Percentiles rank a stretch among this genome's conserved stretches.
Conservation (phyloP, 371 early-diverging fungal species). For the Mucor racemosus region DNA sequence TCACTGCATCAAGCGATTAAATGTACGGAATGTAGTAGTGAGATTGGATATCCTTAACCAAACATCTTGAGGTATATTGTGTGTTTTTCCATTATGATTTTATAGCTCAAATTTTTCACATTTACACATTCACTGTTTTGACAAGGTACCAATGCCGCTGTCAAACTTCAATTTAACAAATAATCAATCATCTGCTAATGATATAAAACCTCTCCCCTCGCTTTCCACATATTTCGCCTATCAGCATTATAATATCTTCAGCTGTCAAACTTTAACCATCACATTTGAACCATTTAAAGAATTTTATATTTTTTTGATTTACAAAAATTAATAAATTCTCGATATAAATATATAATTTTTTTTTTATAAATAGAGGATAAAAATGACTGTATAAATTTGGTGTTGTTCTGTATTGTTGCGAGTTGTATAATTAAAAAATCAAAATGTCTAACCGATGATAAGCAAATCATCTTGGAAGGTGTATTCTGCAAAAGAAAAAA, state of each 20-base stretch:
- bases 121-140: no score
- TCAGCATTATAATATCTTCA: background rate
- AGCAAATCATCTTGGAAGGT: slow-evolving; percentile 53
- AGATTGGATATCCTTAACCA: no score
- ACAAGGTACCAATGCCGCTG: no score
- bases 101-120: no score
- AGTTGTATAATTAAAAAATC: background rate
- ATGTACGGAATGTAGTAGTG: no score
- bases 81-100: no score
- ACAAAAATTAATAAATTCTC: background rate
- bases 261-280: background rate
- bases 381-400: slow-evolving; percentile 9
- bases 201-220: no score
- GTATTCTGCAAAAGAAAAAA: slow-evolving; percentile 41
- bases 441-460: slow-evolving; percentile 52
- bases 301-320: background rate
- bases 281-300: background rate
- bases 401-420: slow-evolving; percentile 7
- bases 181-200: no score
- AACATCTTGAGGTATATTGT: no score
- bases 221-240: background rate
- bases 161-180: no score
- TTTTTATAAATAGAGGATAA: slow-evolving; percentile 10
- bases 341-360: slow-evolving; percentile 5
- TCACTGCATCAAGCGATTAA: no score